Base-by-base conservation (phyloP, 2,329 filamentous ascomycete species). In the Lecanicillium sp. region DNA sequence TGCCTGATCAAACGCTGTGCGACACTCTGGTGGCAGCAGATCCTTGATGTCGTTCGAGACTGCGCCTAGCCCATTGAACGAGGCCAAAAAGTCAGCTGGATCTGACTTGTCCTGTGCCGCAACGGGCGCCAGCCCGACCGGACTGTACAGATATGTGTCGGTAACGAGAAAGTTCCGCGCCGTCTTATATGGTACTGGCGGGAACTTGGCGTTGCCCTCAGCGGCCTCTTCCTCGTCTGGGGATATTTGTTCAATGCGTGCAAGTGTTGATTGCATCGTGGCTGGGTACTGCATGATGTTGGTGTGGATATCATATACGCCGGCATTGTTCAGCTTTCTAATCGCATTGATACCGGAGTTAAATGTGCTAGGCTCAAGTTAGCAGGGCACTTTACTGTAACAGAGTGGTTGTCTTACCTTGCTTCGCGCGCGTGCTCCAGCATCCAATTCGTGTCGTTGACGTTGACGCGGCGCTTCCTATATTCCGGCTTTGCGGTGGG, bases 381-480 rank as follows among this genome's bases (percentile, higher is more conserved):
- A 18, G 30, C 33, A 9, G 37, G 34, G 15, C n/a, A 9, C 14
- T n/a, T 28, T 5, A 9, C 5, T 3, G 20, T 5, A 8, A 1
- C 28, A 28, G 11, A 18, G 16, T 18, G 12, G 9, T 36, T 37
- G 13, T 17, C 55, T 35, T 71, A 94, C 88, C 84, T 90, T 40
- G 90, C 87, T 58, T 90, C 87, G 36, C 85, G 78, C 19, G 89
- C 88, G 62, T 98, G 92, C 64, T 96, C 88, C 41, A 92, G 70
- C 75, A 94, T 92, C 92, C 92, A 98, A 58, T 96, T 98, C 41
- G 83, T 79, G 51, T 94, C 86, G 38, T 89, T 96, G 43, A 96
- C 83, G 43, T 88, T 83, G 29, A 94, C 83, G 51, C 83, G 84
- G 48, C 84, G 76, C 67, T 86, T 87, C 67, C 94, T 95, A 46